Conservation (phyloP, 257 asterid species). For the Nicotiana otophora region DNA sequence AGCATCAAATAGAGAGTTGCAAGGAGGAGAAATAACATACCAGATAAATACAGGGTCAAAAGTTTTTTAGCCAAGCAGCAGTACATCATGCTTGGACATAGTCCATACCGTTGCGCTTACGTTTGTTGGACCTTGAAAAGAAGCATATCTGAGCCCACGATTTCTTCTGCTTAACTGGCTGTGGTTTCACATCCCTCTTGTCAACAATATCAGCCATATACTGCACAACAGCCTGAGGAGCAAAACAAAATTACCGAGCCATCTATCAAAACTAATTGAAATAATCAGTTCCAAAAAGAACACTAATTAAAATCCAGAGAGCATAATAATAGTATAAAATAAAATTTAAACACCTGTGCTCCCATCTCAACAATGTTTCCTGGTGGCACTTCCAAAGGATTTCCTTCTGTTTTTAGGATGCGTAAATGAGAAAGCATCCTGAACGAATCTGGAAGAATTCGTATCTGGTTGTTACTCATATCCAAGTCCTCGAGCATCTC, state of each 20-base stretch:
- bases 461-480: constrained; percentile 58
- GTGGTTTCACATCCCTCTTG: constrained; percentile 58
- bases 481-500: constrained; percentile 24
- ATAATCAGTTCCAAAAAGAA: background rate
- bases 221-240: constrained; percentile 66
- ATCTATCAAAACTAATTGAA: background rate
- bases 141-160: constrained; percentile 72
- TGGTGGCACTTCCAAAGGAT: constrained; percentile 69
- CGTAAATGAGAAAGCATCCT: constrained; percentile 61
- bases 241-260: background rate
- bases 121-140: constrained; percentile 68
- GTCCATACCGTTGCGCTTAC: constrained; percentile 53
- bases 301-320: background rate
- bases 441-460: constrained; percentile 73
- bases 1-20: background rate
- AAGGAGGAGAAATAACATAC: constrained; percentile 22
- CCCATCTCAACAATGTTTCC: constrained; percentile 48
- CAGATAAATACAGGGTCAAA: constrained; percentile 3
- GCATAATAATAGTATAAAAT: background rate
- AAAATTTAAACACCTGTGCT: constrained; percentile 47
- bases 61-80: background rate
- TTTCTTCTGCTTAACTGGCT: constrained; percentile 65
- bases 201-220: constrained; percentile 68
- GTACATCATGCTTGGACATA: constrained; percentile 27
- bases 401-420: constrained; percentile 66